Evolutionary conservation across 2,329 filamentous ascomycete species (phyloP).

Genomic region (Onygenales sp.): DNA sequence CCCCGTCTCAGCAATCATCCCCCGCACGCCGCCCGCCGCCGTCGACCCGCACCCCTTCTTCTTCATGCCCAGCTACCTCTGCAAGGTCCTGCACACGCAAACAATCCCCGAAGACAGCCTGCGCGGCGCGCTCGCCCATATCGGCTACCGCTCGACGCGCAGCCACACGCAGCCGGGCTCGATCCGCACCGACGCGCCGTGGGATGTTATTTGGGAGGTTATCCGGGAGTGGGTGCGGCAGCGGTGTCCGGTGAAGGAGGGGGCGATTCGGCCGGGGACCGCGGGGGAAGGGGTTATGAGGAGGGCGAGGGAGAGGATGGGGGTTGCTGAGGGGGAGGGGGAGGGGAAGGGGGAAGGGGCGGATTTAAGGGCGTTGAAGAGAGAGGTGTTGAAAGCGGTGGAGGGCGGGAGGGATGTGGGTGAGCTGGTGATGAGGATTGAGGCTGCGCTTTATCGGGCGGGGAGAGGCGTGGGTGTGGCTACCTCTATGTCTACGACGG

Average conservation of each 20-base stretch:
- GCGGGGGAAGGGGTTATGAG: conserved; percentile 63
- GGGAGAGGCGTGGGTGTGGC: conserved; percentile 4
- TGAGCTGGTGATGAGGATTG: conserved; percentile 33
- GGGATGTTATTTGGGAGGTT: conserved; percentile 81
- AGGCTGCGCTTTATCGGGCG: conserved; percentile 35
- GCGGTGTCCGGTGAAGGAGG: conserved; percentile 65
- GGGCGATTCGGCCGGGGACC: conserved; percentile 58
- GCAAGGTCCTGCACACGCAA: conserved; percentile 67
- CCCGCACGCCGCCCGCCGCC: conserved; percentile 48
- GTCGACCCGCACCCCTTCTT: conserved; percentile 77
- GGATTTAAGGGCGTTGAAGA: conserved; percentile 23
- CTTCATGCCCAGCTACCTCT: conserved; percentile 64
- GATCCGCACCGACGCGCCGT: conserved; percentile 89
- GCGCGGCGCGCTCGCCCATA: conserved; percentile 66
- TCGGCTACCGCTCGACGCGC: conserved; percentile 74
- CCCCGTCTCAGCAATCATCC: conserved; percentile 24
- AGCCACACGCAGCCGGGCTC: conserved; percentile 85
- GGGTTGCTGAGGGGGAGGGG: conserved; percentile 20
- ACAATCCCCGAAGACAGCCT: conserved; percentile 72
- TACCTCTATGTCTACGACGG: conserved; percentile 9
- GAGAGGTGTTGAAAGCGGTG: conserved; percentile 26
- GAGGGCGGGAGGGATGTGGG: conserved; percentile 24
- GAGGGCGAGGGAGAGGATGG: conserved; percentile 29
- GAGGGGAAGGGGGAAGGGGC: conserved; percentile 21
- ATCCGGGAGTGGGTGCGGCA: conserved; percentile 88